Evolutionary conservation across 306 rosid genomes (phyloP).

Genomic region (Albizia julibrissin): DNA sequence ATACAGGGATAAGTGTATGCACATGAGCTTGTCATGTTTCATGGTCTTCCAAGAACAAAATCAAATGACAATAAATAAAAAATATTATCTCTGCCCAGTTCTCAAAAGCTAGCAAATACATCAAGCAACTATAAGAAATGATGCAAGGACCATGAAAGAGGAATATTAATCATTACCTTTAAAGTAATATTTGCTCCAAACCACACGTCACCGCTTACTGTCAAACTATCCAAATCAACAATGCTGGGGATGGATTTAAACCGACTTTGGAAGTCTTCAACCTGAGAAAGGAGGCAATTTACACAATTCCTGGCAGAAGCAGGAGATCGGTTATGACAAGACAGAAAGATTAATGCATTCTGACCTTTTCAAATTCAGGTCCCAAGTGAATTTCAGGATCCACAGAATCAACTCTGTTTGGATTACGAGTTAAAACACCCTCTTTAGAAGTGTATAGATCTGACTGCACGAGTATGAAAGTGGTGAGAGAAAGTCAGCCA

Average conservation of each 20-base stretch:
- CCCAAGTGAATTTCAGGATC: slow-evolving; percentile 71
- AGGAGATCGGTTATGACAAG: slow-evolving; percentile 1
- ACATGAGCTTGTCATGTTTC: neutral
- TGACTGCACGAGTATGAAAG: slow-evolving; percentile 57
- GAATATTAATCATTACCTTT: slow-evolving; percentile 53
- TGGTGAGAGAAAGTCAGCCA: slow-evolving; percentile 14
- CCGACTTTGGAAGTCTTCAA: slow-evolving; percentile 60
- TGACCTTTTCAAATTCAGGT: slow-evolving; percentile 76
- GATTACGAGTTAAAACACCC: slow-evolving; percentile 63
- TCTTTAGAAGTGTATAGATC: slow-evolving; percentile 53
- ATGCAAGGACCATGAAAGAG: neutral
- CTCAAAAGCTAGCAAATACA: slow-evolving; percentile 6
- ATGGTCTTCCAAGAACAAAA: neutral
- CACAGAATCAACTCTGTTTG: slow-evolving; percentile 59
- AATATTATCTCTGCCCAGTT: neutral
- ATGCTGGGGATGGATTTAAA: slow-evolving; percentile 70
- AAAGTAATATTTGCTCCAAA: slow-evolving; percentile 65
- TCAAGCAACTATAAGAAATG: neutral
- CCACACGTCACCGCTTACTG: slow-evolving; percentile 77
- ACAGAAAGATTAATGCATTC: slow-evolving; percentile 8
- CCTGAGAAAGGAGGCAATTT: slow-evolving; percentile 47
- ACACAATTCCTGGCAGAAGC: slow-evolving; percentile 7
- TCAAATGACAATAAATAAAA: slow-evolving; percentile 9
- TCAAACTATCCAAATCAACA: slow-evolving; percentile 64
- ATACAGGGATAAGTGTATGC: neutral